Evolutionary conservation across 177 flowering plant genomes (phyloP), one percentile per base, ranked within the genome.

Genomic region (Vitis hybrid): DNA sequence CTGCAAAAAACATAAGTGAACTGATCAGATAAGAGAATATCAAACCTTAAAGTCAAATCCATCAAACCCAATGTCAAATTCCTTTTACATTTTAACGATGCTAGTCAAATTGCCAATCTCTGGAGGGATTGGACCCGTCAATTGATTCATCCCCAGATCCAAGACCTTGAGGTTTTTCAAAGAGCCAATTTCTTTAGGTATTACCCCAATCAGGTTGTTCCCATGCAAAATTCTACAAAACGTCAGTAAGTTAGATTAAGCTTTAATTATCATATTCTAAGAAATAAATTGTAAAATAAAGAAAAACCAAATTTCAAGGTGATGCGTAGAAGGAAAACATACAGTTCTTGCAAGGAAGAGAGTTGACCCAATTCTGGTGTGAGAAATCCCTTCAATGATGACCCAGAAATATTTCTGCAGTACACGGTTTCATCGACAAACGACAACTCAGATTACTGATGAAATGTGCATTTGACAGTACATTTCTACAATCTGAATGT

Each of bases 41-140:
- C 63, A 54, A 70, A 52, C 12, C 60, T 51, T 48, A 13, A 48
- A 59, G 11, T 21, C 14, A 10, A 55, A 24, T 19, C 17, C 24
- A 18, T 15, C 46, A 60, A 49, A 72, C 18, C 40, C 57, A 68
- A 35, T n/a, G 21, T 9, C n/a, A 50, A 56, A 54, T 35, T 66
- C 50, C 67, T 52, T 73, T 56, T 83, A 92, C 98, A 95, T 82
- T 84, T 81, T 87, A 27, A 52, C 69, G 15, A 87, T 60, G 70
- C 72, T 84, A 35, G 77, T 74, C 72, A 92, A 78, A 64, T 82
- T 84, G 70, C 92, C 94, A 73, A 95, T 67, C 80, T 92, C 87
- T 32, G 75, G 80, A 35, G 99, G 98, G 77, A 95, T 87, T 12
- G 93, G 84, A 52, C 99, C 99, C 3, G 92, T 75, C 13, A 95